Conservation (phyloP, 345 rosid species). For the Murraya koenigii region DNA sequence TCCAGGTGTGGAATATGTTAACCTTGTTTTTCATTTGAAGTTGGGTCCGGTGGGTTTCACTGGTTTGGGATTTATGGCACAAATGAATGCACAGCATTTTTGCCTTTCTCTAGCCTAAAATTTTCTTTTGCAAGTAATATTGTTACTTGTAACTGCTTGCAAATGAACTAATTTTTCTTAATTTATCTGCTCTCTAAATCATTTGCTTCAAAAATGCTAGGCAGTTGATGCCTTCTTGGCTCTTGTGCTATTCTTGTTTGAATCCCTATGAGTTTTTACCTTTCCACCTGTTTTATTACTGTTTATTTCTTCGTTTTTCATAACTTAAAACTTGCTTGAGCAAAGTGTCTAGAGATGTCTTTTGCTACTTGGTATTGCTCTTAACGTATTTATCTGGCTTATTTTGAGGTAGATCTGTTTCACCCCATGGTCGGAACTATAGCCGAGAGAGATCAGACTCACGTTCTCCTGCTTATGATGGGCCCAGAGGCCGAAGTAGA, state of each 20-base stretch:
- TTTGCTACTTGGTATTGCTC: neutral
- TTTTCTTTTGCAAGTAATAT: neutral
- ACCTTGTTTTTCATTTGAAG: neutral
- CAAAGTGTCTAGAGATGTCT: neutral
- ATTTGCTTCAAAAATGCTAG: neutral
- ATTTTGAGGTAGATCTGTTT: conserved; percentile 50
- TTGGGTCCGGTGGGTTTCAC: neutral
- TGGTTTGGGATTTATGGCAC: neutral
- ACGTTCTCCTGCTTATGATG: conserved; percentile 63
- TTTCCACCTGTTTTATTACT: neutral
- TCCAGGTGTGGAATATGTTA: conserved; percentile 44
- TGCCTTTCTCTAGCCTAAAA: neutral
- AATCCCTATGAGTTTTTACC: neutral
- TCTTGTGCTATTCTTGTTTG: neutral
- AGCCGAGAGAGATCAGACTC: conserved; percentile 63
- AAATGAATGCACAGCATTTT: neutral
- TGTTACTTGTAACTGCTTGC: neutral
- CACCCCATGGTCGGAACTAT: conserved; percentile 58
- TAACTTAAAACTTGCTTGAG: neutral
- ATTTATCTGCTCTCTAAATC: neutral
- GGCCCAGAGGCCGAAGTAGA: conserved; percentile 66
- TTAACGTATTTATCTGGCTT: neutral
- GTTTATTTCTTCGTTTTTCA: neutral
- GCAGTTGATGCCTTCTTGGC: neutral
- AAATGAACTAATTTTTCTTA: neutral